Evolutionary conservation across 371 early-diverging fungal species (phyloP).

Genomic region (Haplosporangium sp.): DNA sequence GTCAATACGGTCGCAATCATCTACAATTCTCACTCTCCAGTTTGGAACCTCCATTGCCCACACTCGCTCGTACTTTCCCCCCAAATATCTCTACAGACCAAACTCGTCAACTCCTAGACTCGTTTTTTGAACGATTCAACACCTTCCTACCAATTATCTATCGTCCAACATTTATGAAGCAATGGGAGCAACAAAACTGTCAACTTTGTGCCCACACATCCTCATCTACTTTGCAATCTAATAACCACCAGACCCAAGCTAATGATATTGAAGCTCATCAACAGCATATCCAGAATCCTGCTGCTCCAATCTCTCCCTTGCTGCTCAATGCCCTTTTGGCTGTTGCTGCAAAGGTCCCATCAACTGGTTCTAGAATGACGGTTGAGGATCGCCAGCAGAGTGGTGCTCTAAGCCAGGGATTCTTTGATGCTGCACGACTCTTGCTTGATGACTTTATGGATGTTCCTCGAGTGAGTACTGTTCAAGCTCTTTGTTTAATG

Average conservation of each 20-base stretch:
- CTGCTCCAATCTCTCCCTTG: constrained; percentile 60
- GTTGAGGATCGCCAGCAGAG: constrained; percentile 13
- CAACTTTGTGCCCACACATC: constrained; percentile 11
- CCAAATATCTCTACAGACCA: constrained; percentile 55
- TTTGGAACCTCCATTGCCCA: constrained; percentile 49
- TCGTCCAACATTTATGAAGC: constrained; percentile 64
- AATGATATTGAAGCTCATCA: constrained; percentile 35
- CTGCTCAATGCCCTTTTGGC: constrained; percentile 80
- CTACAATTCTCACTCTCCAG: constrained; percentile 47
- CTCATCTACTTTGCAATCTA: constrained; percentile 12
- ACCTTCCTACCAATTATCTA: constrained; percentile 73
- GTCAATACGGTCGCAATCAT: constrained; percentile 53
- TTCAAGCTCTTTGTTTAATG: constrained; percentile 78
- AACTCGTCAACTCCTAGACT: constrained; percentile 60
- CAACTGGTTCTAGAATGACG: background rate
- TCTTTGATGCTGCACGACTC: constrained; percentile 65
- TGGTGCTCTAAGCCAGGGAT: constrained; percentile 32
- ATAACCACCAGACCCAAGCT: background rate
- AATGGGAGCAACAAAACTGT: constrained; percentile 39
- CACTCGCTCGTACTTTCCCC: constrained; percentile 37
- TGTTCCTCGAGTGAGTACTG: constrained; percentile 72
- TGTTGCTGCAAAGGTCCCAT: constrained; percentile 59
- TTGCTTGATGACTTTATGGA: constrained; percentile 77
- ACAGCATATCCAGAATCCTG: constrained; percentile 35
- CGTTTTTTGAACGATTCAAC: constrained; percentile 75